Evolutionary conservation across 1,284 basidiomycete species (phyloP), one percentile per base, ranked within the genome.

Genomic region (Bondarzewia mesenterica): DNA sequence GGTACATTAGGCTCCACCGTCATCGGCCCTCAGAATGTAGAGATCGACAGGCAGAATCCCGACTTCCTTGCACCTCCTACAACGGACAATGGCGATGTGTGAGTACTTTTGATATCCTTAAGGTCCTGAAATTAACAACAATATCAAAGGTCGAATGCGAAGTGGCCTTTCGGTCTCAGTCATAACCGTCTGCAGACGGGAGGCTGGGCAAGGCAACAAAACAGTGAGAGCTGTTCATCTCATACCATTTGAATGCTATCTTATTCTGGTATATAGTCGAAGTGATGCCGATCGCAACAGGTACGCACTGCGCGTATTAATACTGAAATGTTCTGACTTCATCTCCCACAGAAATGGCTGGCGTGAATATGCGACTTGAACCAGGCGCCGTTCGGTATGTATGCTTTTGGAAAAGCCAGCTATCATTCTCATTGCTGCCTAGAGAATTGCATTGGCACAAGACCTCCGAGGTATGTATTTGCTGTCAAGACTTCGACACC

Each of bases 371-470:
- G 82, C 74, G 82, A 20, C 65, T 86, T 18, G 73, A 82, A 59
- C 64, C 76, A 39, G 84, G 83, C 8, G 78, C 78, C 1, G 67
- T 84, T 57, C 75, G 82, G 80, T 80, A 56, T 37, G 69, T 54
- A 15, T 2, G 5, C 35, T 42, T 18, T n/a, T 44, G 14, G 10
- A 36, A 7, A 23, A 15, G 12, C 8, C 10, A 22, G 5, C 36
- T 22, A 27, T 49, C 38, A 10, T 23, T 12, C 46, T 39, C 18
- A 29, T 25, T 38, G 26, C 45, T 43, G 8, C 35, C 16, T 52
- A 82, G 83, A 16, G 84, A 89, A 60, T 69, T 87, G 23, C 85
- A 87, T 58, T 86, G 85, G 84, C 84, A 89, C 60, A 76, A 71
- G 48, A 79, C 77, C 3, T 69, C 77, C 25, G 85, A 88, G 69